Percentiles rank a stretch among this genome's conserved stretches.
Conservation (phyloP, 768 basidiomycete species). For the Psilocybe cyanescens region DNA sequence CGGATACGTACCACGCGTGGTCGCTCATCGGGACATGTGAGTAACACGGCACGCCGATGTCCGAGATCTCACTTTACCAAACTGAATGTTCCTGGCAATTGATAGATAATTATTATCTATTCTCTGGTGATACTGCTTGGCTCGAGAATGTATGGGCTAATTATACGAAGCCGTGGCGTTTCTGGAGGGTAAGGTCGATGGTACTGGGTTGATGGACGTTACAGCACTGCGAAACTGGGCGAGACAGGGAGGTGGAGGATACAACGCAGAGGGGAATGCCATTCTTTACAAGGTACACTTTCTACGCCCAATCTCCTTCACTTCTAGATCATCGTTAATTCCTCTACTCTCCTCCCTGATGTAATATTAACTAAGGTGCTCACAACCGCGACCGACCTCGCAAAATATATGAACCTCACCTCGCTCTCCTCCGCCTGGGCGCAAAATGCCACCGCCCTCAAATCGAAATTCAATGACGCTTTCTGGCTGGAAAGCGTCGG, state of each 20-base stretch:
- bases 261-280: constrained; percentile 61
- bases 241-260: constrained; percentile 55
- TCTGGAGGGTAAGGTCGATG: constrained; percentile 55
- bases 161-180: constrained; percentile 59
- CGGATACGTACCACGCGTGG: constrained; percentile 64
- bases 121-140: constrained; percentile 57
- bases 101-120: constrained; percentile 59
- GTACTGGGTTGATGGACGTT: constrained; percentile 54
- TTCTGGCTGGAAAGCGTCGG: constrained; percentile 55
- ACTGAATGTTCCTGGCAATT: no score
- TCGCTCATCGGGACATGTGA: constrained; percentile 59
- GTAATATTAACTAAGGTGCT: constrained; percentile 52
- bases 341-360: constrained; percentile 30
- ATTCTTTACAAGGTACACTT: constrained; percentile 47
- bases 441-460: constrained; percentile 50
- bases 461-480: constrained; percentile 49
- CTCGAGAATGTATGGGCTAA: constrained; percentile 54
- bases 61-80: no score
- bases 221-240: constrained; percentile 65
- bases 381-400: constrained; percentile 48
- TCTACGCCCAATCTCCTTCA: neutral
- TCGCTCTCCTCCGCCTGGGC: constrained; percentile 40
- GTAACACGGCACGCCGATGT: constrained; percentile 7
- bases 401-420: constrained; percentile 37
- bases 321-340: constrained; percentile 43